Percentiles rank a stretch among this genome's conserved stretches.
Conservation (phyloP, 2,329 filamentous ascomycete genomes). For the Epichloe hybrida region DNA sequence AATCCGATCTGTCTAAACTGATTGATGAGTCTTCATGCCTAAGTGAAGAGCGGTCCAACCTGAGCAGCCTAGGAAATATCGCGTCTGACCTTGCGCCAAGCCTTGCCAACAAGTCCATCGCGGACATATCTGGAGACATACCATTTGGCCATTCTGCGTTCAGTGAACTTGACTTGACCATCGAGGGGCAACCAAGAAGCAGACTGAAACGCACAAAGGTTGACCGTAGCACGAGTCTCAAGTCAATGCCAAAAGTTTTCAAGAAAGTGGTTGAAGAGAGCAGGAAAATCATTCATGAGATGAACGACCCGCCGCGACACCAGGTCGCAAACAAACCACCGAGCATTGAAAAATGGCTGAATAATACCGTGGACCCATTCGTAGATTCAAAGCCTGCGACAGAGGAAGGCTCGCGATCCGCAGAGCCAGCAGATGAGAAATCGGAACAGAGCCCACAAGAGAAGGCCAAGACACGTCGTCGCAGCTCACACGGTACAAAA, state of each 20-base stretch:
- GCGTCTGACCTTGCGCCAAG: conserved; percentile 22
- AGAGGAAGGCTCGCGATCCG: neutral
- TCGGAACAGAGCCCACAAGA: neutral
- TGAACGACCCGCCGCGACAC: conserved; percentile 40
- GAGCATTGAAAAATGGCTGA: conserved; percentile 53
- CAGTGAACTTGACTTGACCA: conserved; percentile 45
- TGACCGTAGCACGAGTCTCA: conserved; percentile 43
- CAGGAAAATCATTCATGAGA: conserved; percentile 51
- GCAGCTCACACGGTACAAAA: conserved; percentile 1
- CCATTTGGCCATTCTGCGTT: conserved; percentile 55
- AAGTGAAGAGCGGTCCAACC: conserved; percentile 16
- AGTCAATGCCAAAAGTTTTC: conserved; percentile 46
- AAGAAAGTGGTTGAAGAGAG: conserved; percentile 52
- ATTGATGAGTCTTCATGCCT: conserved; percentile 17
- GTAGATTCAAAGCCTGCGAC: conserved; percentile 26
- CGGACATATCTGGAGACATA: conserved; percentile 43
- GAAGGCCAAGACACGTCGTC: neutral
- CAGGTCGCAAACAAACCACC: conserved; percentile 40
- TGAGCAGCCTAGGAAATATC: conserved; percentile 13
- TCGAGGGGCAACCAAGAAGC: conserved; percentile 31
- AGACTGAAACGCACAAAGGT: conserved; percentile 29
- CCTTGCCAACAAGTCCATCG: conserved; percentile 36
- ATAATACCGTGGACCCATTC: conserved; percentile 48
- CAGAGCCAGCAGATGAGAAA: neutral
- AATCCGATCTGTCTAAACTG: conserved; percentile 9